Base-by-base conservation (phyloP, 495 filamentous ascomycete genomes). In the Thermochaetoides thermophila region DNA sequence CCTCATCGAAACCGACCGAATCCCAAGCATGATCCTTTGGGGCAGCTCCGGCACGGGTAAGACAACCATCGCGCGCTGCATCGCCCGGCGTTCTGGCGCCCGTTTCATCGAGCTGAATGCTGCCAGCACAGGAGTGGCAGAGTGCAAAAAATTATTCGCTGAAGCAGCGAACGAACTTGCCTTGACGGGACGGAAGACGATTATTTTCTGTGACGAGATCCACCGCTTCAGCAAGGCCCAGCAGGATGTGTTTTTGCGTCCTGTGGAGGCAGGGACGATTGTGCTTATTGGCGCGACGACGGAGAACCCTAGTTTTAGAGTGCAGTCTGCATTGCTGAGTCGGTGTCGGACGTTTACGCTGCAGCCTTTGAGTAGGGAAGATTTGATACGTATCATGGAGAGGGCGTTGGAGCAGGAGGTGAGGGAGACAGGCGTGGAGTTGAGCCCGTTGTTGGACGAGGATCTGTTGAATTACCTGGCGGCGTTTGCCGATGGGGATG, bases 181-280 rank as follows among this genome's bases (percentile, higher is more conserved):
- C 4, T 55, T 97, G 20, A 91, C 82, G 0, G 86, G 86, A 7
- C 66, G 84, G 20, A 85, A 83, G 56, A 96, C 89, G 4, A 93
- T 97, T 43, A 74, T 97, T 40, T 97, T 96, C 56, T 95, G 87
- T 60, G 87, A 96, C 54, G 87, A 96, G 56, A 92, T 96, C 34
- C 87, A 96, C 53, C 72, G 87, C 4, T 95, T 96, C 61, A 81
- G 72, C 30, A 96, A 94, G 51, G 62, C 75, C 0, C 89, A 97
- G 53, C 89, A 97, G 43, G 89, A 97, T 59, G 82, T 94, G 2
- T 96, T 96, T 43, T 56, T 97, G 7, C 84, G 81, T 4, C 86
- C 87, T 0, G 89, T 97, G 3, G 89, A 97, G 48, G 76, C 78
- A 7, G 89, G 89, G 7, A 78, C 81, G 20, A 74, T 96, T 43